Conservation (phyloP, 768 basidiomycete species). For the Kwoniella europaea region DNA sequence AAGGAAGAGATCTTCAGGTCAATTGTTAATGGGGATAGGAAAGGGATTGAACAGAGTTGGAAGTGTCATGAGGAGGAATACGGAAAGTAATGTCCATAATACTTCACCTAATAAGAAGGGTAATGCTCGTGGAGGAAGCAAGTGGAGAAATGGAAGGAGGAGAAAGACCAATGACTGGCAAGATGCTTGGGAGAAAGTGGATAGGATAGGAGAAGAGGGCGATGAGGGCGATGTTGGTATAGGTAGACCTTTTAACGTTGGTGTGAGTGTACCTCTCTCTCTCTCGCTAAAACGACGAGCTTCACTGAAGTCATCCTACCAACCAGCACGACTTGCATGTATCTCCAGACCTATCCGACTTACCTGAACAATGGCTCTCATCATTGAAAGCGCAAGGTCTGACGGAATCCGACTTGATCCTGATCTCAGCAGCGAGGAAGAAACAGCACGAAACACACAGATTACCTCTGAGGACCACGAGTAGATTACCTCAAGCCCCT, state of each 20-base stretch:
- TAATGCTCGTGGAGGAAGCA: background rate
- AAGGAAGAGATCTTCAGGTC: slow-evolving; percentile 31
- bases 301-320: too few relatives aligned
- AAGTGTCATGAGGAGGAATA: slow-evolving; percentile 39
- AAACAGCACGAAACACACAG: slow-evolving; percentile 4
- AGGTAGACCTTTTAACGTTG: slow-evolving; percentile 43
- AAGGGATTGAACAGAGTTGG: slow-evolving; percentile 44
- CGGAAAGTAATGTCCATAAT: slow-evolving; percentile 10
- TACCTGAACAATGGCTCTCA: slow-evolving; percentile 40
- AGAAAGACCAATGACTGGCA: slow-evolving; percentile 7
- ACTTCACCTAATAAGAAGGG: background rate
- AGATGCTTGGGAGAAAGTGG: slow-evolving; percentile 23
- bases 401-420: slow-evolving; percentile 38
- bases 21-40: slow-evolving; percentile 32
- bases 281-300: too few relatives aligned
- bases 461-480: background rate
- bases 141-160: slow-evolving; percentile 13
- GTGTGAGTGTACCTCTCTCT: slow-evolving; percentile 28
- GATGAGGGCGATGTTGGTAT: slow-evolving; percentile 42
- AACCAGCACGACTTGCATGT: slow-evolving; percentile 51
- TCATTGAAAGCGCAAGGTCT: slow-evolving; percentile 41
- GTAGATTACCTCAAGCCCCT: slow-evolving; percentile 2
- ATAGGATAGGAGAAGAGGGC: background rate
- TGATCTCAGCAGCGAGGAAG: slow-evolving; percentile 38
- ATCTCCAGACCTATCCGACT: slow-evolving; percentile 35